phyloP scores from a whole-genome alignment of 495 filamentous ascomycete species.

The Aspergillus olivimuriae region DNA sequence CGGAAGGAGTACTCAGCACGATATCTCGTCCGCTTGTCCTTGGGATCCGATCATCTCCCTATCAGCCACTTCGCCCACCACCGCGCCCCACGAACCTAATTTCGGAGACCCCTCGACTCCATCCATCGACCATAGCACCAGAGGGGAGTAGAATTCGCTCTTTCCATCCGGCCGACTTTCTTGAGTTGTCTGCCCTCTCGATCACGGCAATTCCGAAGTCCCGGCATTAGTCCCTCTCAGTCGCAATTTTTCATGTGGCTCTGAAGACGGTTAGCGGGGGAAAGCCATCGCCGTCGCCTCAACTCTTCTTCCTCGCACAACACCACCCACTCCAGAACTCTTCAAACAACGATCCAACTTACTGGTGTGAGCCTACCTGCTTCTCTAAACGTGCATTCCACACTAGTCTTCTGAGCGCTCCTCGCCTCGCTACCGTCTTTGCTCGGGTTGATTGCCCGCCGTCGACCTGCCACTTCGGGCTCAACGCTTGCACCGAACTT shows the following conservation, averaged over 20 bases:
- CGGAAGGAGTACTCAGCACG: too few species aligned
- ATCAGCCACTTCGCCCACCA: slow-evolving; percentile 17
- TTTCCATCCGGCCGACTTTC: not conserved
- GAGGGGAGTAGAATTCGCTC: not conserved
- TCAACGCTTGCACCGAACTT: slow-evolving; percentile 5
- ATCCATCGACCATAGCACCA: slow-evolving; percentile 20
- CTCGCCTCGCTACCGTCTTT: not conserved
- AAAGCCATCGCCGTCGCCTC: slow-evolving; percentile 12
- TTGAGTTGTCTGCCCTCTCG: too few species aligned
- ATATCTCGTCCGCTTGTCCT: too few species aligned
- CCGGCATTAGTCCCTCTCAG: not conserved
- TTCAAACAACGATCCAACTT: too few species aligned
- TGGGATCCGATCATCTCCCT: too few species aligned
- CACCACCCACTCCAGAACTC: slow-evolving; percentile 34
- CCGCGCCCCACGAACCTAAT: slow-evolving; percentile 30
- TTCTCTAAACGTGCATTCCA: too few species aligned
- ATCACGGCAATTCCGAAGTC: too few species aligned
- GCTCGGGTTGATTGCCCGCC: too few species aligned
- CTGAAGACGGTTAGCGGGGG: slow-evolving; percentile 7
- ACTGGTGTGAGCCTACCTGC: too few species aligned
- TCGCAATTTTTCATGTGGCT: not conserved
- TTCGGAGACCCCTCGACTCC: slow-evolving; percentile 23
- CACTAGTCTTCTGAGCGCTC: too few species aligned
- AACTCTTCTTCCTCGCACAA: slow-evolving; percentile 32
- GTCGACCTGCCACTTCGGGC: too few species aligned